phyloP scores from a whole-genome alignment of 2,329 filamentous ascomycete genomes.

The Epichloe coenophiala region DNA sequence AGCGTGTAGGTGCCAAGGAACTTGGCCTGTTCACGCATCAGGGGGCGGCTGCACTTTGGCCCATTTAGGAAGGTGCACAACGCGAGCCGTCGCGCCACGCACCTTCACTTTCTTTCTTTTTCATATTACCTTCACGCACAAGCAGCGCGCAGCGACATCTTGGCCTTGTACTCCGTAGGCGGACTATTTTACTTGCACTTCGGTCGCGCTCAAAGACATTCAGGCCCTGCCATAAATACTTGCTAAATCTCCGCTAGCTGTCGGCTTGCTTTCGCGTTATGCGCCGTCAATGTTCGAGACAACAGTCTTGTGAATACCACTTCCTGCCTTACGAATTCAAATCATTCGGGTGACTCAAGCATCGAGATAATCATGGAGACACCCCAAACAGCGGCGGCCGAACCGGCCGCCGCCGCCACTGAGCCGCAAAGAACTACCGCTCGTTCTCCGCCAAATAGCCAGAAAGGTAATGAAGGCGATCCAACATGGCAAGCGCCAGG shows the following conservation, averaged over 20 bases:
- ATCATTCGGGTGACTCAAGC: too few relatives aligned
- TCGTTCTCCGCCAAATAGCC: neutral
- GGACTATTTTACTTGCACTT: too few relatives aligned
- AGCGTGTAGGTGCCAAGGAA: too few relatives aligned
- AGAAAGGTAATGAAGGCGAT: neutral
- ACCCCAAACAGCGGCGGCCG: neutral
- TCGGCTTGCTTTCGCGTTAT: neutral
- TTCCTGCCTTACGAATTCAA: too few relatives aligned
- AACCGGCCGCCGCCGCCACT: neutral
- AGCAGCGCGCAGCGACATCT: too few relatives aligned
- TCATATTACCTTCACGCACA: neutral
- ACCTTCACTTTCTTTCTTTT: neutral
- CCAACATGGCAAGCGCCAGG: neutral
- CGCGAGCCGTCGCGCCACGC: neutral
- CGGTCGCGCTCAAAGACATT: too few relatives aligned
- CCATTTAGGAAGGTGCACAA: neutral
- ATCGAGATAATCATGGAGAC: neutral
- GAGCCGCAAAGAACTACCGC: neutral
- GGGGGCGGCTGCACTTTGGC: neutral
- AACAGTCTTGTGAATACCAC: too few relatives aligned
- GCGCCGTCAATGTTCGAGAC: neutral
- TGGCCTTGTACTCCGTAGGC: too few relatives aligned
- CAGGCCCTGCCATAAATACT: too few relatives aligned
- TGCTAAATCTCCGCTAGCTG: too few relatives aligned
- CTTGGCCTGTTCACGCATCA: too few relatives aligned